phyloP scores from a whole-genome alignment of 306 rosid genomes.

The Ceratonia siliqua region DNA sequence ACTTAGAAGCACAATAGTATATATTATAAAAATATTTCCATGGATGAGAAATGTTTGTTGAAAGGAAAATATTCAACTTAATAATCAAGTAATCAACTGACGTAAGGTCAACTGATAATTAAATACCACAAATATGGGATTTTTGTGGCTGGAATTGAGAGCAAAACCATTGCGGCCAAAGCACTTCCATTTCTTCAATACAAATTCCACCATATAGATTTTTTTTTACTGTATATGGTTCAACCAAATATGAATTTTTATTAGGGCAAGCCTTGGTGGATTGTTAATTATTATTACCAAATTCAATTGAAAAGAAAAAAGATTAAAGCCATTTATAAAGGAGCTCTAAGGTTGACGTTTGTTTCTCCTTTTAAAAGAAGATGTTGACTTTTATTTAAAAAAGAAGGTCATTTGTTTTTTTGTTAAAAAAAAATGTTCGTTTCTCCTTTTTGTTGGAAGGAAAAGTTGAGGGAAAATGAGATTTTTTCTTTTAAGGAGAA shows the following conservation, averaged over 20 bases:
- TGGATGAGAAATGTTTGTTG: background rate
- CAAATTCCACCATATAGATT: background rate
- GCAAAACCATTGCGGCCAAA: slow-evolving; percentile 21
- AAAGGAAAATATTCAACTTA: slow-evolving; percentile 3
- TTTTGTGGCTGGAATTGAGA: background rate
- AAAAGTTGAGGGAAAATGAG: too few relatives aligned
- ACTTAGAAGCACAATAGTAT: too few relatives aligned
- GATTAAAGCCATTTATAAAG: background rate
- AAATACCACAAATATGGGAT: background rate
- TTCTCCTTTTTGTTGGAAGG: too few relatives aligned
- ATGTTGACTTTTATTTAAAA: too few relatives aligned
- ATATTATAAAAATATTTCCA: too few relatives aligned
- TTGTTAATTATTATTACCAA: background rate
- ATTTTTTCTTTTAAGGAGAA: too few relatives aligned
- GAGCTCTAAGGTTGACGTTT: too few relatives aligned
- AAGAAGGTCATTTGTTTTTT: too few relatives aligned
- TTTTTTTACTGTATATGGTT: background rate
- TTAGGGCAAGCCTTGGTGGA: background rate
- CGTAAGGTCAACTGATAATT: slow-evolving; percentile 12
- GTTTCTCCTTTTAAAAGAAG: too few relatives aligned
- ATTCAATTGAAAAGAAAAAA: background rate
- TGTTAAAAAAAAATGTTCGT: too few relatives aligned
- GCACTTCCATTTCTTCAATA: slow-evolving; percentile 10
- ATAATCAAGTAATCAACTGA: slow-evolving; percentile 9
- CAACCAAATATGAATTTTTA: background rate